Evolutionary conservation across 1,139 yeast species (phyloP).

Genomic region (Blastobotrys arbuscula): DNA sequence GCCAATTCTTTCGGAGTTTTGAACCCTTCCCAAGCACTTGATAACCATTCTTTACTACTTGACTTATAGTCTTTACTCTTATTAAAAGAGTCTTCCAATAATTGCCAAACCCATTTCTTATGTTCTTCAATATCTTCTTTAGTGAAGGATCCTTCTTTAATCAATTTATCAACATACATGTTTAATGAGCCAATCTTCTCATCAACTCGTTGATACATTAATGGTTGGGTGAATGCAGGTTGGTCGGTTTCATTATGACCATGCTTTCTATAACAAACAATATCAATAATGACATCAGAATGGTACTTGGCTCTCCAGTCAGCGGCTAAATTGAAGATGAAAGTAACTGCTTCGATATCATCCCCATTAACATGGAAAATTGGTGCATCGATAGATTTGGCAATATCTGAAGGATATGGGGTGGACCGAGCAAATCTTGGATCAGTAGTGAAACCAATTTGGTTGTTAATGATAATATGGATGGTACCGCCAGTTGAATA

Average conservation of each 20-base stretch:
- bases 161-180: conserved; percentile 70
- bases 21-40: conserved; percentile 98
- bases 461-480: conserved; percentile 93
- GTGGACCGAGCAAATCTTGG: conserved; percentile 98
- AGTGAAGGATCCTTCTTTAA: conserved; percentile 84
- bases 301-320: conserved; percentile 98
- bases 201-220: conserved; percentile 89
- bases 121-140: conserved; percentile 89
- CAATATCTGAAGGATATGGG: conserved; percentile 96
- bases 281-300: conserved; percentile 91
- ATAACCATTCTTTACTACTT: conserved; percentile 94
- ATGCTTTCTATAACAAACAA: conserved; percentile 96
- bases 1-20: conserved; percentile 97
- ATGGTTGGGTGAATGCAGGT: conserved; percentile 97
- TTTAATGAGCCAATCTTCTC: conserved; percentile 86
- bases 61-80: conserved; percentile 89
- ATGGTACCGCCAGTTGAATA: conserved; percentile 98
- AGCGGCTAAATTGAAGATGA: conserved; percentile 92
- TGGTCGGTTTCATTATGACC: conserved; percentile 99
- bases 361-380: conserved; percentile 99
- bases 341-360: conserved; percentile 90
- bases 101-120: conserved; percentile 96
- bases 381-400: conserved; percentile 94
- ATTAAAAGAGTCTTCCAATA: conserved; percentile 81
- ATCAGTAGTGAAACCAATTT: conserved; percentile 98